Evolutionary conservation across 2,329 filamentous ascomycete genomes (phyloP).

Genomic region (Erysiphe pulchra): DNA sequence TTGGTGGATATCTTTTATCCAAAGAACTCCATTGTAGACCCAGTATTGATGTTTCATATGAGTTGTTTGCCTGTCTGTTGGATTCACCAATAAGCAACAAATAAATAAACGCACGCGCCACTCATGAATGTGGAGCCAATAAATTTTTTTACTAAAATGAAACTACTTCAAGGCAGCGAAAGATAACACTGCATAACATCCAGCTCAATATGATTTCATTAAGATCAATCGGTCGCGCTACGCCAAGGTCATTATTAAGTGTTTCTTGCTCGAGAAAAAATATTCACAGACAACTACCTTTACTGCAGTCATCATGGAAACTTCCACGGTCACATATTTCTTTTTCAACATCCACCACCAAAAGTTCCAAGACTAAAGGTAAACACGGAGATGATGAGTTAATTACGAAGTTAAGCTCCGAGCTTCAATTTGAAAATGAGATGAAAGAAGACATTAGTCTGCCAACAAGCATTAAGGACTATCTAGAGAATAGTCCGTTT

Average conservation of each 20-base stretch:
- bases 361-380: slow-evolving; percentile 29
- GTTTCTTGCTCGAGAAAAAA: background rate
- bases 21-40: too few relatives aligned
- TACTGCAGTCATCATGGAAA: slow-evolving; percentile 11
- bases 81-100: too few relatives aligned
- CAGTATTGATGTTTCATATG: too few relatives aligned
- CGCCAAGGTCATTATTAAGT: slow-evolving; percentile 7
- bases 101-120: too few relatives aligned
- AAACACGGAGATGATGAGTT: slow-evolving; percentile 45
- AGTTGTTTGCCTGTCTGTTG: too few relatives aligned
- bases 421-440: slow-evolving; percentile 63
- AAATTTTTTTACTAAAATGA: too few relatives aligned
- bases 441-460: slow-evolving; percentile 44
- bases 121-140: too few relatives aligned
- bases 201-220: slow-evolving; percentile 36
- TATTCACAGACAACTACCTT: slow-evolving; percentile 1
- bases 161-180: too few relatives aligned
- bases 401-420: slow-evolving; percentile 59
- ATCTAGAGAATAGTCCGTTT: slow-evolving; percentile 65
- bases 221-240: slow-evolving; percentile 36
- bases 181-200: too few relatives aligned
- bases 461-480: slow-evolving; percentile 61
- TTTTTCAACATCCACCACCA: slow-evolving; percentile 15
- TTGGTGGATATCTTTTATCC: too few relatives aligned
- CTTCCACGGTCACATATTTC: slow-evolving; percentile 9